A percentile compares a stretch with the other conserved stretches of the same genome.
Conservation (phyloP, 495 filamentous ascomycete species). For the Aspergillus heteromorphus region DNA sequence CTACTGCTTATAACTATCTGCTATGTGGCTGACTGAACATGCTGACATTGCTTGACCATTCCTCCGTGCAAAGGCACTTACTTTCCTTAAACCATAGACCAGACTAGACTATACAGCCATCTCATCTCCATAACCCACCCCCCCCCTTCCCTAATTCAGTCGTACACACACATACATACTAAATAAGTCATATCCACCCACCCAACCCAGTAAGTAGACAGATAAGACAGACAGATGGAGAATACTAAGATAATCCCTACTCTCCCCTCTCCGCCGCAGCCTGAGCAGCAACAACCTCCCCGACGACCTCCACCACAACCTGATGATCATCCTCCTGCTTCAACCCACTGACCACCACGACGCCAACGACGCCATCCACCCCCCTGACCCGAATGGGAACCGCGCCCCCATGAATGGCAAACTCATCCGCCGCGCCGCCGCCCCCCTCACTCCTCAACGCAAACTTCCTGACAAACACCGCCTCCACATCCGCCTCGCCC, state of each 20-base stretch:
- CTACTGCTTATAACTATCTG: no score
- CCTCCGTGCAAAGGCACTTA: no score
- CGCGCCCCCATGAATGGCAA: slow-evolving; percentile 71
- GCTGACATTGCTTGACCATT: no score
- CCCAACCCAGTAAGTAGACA: no score
- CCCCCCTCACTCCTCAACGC: slow-evolving; percentile 37
- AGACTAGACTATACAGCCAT: no score
- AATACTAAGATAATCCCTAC: no score
- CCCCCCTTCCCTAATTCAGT: no score
- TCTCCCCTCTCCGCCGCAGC: slow-evolving; percentile 13
- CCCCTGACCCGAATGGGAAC: slow-evolving; percentile 63
- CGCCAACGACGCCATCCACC: slow-evolving; percentile 67
- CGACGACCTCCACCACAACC: slow-evolving; percentile 62
- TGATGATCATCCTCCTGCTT: slow-evolving; percentile 75
- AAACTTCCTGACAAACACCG: slow-evolving; percentile 52
- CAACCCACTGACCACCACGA: slow-evolving; percentile 70
- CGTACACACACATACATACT: no score
- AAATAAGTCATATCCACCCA: no score
- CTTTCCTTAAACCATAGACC: no score
- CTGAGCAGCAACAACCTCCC: slow-evolving; percentile 38
- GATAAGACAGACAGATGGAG: background rate
- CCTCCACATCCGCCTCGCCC: slow-evolving; percentile 46
- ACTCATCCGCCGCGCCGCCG: slow-evolving; percentile 49
- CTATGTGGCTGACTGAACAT: no score
- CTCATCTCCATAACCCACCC: no score